phyloP scores from a whole-genome alignment of 2,329 filamentous ascomycete genomes.

The Magnaporthales sp. region DNA sequence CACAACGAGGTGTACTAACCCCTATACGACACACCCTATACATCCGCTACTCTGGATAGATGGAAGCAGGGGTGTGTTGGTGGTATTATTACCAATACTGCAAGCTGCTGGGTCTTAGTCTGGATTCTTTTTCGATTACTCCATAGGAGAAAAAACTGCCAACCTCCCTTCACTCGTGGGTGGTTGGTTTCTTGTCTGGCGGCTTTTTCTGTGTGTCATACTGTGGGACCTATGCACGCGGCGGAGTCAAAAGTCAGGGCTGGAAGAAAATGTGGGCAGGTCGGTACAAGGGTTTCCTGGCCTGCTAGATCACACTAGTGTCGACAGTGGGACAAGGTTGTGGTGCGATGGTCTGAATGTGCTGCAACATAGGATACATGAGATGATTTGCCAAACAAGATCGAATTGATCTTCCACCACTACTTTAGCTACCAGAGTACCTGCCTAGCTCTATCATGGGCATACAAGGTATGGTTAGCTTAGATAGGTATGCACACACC shows the following conservation, averaged over 20 bases:
- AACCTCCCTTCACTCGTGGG: no score
- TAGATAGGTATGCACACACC: not conserved
- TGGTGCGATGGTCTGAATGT: no score
- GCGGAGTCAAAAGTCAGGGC: not conserved
- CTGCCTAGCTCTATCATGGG: no score
- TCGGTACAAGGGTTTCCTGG: not conserved
- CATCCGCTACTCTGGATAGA: not conserved
- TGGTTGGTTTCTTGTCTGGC: not conserved
- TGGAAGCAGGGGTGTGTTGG: not conserved
- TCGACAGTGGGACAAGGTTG: no score
- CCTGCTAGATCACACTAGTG: no score
- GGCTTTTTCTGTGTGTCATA: not conserved
- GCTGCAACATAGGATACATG: not conserved
- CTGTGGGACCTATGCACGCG: not conserved
- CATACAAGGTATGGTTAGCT: not conserved
- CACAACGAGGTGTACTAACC: slow-evolving; percentile 7
- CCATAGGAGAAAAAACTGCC: not conserved
- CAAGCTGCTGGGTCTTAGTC: not conserved
- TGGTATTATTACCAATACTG: not conserved
- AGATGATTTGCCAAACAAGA: not conserved
- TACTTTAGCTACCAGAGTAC: not conserved
- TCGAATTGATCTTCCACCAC: not conserved
- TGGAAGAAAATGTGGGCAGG: not conserved
- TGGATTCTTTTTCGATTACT: not conserved
- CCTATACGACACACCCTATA: slow-evolving; percentile 6